Conservation (phyloP, 495 filamentous ascomycete species). For the Niebla homalea region DNA sequence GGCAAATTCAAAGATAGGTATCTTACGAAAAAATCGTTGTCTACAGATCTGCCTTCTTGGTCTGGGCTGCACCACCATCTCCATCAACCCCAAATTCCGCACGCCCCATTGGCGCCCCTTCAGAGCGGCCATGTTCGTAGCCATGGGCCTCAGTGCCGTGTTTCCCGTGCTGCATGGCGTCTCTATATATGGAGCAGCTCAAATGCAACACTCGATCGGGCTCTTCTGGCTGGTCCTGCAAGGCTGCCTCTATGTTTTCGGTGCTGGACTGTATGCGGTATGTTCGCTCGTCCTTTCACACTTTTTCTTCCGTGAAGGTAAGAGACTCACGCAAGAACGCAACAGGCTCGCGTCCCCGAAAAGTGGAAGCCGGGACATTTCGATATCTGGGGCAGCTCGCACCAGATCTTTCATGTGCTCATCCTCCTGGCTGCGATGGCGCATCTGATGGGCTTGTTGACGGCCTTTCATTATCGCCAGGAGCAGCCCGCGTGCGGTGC, state of each 20-base stretch:
- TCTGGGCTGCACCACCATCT: constrained; percentile 58
- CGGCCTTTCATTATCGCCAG: constrained; percentile 39
- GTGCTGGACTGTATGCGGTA: constrained; percentile 71
- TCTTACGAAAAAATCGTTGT: constrained; percentile 20
- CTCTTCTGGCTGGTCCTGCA: constrained; percentile 70
- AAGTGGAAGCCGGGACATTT: constrained; percentile 37
- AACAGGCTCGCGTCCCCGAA: constrained; percentile 36
- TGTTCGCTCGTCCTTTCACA: constrained; percentile 14
- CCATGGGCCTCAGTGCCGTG: constrained; percentile 71
- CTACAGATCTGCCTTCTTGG: constrained; percentile 63
- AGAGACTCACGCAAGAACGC: background rate
- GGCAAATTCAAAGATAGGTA: too few species aligned
- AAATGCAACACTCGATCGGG: constrained; percentile 59
- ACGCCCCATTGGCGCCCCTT: constrained; percentile 72
- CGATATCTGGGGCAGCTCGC: constrained; percentile 47
- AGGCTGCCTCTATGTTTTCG: constrained; percentile 72
- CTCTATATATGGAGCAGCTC: constrained; percentile 40
- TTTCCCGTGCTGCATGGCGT: constrained; percentile 70
- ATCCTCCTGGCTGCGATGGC: constrained; percentile 45
- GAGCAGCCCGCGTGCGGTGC: background rate
- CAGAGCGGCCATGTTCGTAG: constrained; percentile 82
- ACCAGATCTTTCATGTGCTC: constrained; percentile 54
- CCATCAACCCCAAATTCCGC: constrained; percentile 65
- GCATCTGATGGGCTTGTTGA: constrained; percentile 44
- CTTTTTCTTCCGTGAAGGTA: background rate